Evolutionary conservation across 495 filamentous ascomycete species (phyloP), one percentile per base, ranked within the genome.

Genomic region (Aeminium ludgeri): DNA sequence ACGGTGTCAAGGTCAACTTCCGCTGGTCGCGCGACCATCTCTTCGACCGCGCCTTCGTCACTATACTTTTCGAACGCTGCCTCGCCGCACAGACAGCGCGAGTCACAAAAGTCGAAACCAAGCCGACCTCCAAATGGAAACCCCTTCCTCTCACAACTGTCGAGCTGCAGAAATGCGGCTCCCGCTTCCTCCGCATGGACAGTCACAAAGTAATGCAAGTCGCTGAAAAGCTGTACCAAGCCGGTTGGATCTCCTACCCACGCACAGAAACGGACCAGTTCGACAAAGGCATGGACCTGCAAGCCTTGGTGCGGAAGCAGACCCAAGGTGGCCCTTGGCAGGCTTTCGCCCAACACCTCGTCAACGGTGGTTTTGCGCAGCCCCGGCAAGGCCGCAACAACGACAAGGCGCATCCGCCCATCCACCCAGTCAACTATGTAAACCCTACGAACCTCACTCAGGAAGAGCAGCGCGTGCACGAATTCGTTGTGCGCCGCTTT

Each of bases 151-250:
- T 97, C 50, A 97, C 89, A 0, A 97, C 89, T 0, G 83, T 97
- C n/a, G 91, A 97, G 51, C 62, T 97, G n/a, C 89, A 96, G 55
- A 96, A 94, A 66, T 84, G 85, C 67, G 89, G 91, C 15, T 89
- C 76, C 47, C 66, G 71, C 37, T 91, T 86, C 52, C 67, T 96
- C 10, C 70, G 75, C 15, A 76, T 97, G 70, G 82, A 80, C 44
- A 82, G 83, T 61, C 76, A 91, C 43, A 63, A 73, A 30, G 82
- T 91, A 30, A 93, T 97, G 86, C 78, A 74, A 48, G 71, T 80
- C 19, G 89, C 89, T 23, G 89, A 97, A 59, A 63, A 63, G n/a
- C 69, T 97, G 2, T 97, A 97, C 61, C 83, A 78, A 17, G 85
- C 83, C 53, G 89, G 89, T 0, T 96, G 82, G 63, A 95, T 96